Evolutionary conservation across 2,329 filamentous ascomycete genomes (phyloP).

Genomic region (Claviceps pazoutovae): DNA sequence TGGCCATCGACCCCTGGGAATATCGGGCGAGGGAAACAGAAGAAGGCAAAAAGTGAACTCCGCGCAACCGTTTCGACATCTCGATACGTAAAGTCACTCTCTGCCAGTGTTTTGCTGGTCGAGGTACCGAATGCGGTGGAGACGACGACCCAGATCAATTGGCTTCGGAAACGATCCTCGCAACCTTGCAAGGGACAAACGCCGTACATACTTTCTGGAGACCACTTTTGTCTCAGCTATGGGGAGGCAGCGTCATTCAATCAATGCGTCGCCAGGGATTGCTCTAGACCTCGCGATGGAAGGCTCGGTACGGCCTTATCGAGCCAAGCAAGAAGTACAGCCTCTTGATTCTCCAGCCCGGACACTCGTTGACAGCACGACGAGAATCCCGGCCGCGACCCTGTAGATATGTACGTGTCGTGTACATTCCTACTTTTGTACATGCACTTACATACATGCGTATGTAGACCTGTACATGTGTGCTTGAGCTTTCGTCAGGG

Average conservation of each 20-base stretch:
- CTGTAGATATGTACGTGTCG: too few species aligned
- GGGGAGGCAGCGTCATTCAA: not conserved
- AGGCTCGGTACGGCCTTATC: too few species aligned
- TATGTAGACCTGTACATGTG: too few species aligned
- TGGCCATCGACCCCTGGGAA: not conserved
- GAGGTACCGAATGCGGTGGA: not conserved
- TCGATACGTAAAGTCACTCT: not conserved
- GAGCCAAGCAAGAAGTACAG: too few species aligned
- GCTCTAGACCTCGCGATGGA: too few species aligned
- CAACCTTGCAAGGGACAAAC: not conserved
- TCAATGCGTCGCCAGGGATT: not conserved
- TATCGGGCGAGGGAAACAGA: not conserved
- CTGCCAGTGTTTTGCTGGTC: not conserved
- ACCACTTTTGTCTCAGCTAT: not conserved
- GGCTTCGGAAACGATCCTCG: not conserved
- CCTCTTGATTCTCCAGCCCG: too few species aligned
- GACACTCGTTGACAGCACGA: too few species aligned
- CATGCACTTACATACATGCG: too few species aligned
- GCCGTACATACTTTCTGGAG: not conserved
- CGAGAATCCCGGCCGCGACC: too few species aligned
- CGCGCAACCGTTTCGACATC: not conserved
- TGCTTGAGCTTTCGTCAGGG: too few species aligned
- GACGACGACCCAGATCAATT: not conserved
- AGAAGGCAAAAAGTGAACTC: not conserved
- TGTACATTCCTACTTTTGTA: too few species aligned